Conservation (phyloP, 1,284 basidiomycete genomes). For the Somion occarium region DNA sequence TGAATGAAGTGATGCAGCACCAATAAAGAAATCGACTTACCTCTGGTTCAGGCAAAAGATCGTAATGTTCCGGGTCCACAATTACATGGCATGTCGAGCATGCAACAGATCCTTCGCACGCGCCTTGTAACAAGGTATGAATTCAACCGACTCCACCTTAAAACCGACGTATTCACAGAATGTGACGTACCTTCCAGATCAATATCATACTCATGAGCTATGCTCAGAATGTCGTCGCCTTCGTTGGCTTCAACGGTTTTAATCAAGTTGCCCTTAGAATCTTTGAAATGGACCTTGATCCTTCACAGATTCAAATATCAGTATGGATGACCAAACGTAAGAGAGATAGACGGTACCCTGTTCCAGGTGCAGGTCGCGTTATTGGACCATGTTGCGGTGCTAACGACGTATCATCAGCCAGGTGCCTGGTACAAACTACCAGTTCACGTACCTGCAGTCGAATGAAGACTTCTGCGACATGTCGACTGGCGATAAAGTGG, state of each 20-base stretch:
- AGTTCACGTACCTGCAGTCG: background rate
- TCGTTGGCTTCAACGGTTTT: conserved; percentile 92
- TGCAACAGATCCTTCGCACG: conserved; percentile 95
- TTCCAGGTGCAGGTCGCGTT: conserved; percentile 50
- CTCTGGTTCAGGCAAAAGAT: conserved; percentile 84
- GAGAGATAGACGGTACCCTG: conserved; percentile 50
- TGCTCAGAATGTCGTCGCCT: conserved; percentile 87
- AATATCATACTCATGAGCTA: conserved; percentile 95
- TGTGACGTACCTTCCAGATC: conserved; percentile 84
- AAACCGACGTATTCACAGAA: conserved; percentile 1
- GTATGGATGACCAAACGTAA: conserved; percentile 4
- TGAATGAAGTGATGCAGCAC: background rate
- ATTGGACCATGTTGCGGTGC: conserved; percentile 35
- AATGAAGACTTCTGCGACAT: background rate
- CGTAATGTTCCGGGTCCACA: conserved; percentile 78
- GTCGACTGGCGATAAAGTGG: too few species aligned
- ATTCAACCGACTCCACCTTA: background rate
- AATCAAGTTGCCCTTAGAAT: conserved; percentile 78
- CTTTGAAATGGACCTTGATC: conserved; percentile 86
- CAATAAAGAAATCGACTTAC: conserved; percentile 12
- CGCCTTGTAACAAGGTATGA: conserved; percentile 48
- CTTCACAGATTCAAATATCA: conserved; percentile 37
- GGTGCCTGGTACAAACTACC: background rate
- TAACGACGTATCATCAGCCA: conserved; percentile 7
- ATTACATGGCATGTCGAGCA: conserved; percentile 99